These are phyloP conservation scores for Ganoderma multipileum DNA, from an alignment of 1,284 basidiomycete species.

Conservation along the genomic window DNA sequence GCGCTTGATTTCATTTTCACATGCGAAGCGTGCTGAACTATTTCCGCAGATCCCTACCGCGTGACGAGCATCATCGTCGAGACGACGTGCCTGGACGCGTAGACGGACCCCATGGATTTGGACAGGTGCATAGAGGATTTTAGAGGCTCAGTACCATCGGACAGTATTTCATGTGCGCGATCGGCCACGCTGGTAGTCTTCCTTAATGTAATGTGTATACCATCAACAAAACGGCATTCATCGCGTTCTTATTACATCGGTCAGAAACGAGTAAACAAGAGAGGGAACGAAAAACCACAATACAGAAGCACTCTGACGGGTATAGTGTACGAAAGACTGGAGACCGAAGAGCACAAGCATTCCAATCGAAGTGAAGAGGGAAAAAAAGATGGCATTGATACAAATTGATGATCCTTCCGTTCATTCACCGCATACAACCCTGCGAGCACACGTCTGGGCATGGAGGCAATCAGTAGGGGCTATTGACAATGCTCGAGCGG, in stretches of 20 bases:
- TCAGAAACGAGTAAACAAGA: background rate
- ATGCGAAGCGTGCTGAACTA: slow-evolving; percentile 9
- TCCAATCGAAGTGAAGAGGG: background rate
- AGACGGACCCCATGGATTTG: slow-evolving; percentile 16
- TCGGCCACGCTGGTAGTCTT: slow-evolving; percentile 3
- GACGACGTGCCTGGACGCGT: slow-evolving; percentile 72
- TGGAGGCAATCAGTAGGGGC: slow-evolving; percentile 57
- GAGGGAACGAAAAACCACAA: background rate
- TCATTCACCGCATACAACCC: background rate
- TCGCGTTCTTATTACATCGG: background rate
- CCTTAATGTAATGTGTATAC: slow-evolving; percentile 11
- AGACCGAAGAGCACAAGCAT: background rate
- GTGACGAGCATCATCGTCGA: slow-evolving; percentile 92
- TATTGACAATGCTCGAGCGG: slow-evolving; percentile 72
- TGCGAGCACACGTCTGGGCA: background rate
- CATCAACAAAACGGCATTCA: slow-evolving; percentile 12
- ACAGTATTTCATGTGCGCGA: background rate
- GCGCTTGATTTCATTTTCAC: slow-evolving; percentile 28
- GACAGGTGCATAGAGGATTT: slow-evolving; percentile 16
- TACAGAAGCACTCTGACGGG: slow-evolving; percentile 1
- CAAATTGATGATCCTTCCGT: slow-evolving; percentile 8
- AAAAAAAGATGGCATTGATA: slow-evolving; percentile 20
- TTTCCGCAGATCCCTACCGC: slow-evolving; percentile 79
- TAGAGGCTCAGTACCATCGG: slow-evolving; percentile 13
- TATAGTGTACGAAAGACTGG: background rate